Base-by-base conservation (phyloP, 768 basidiomycete species). In the Infundibulicybe gibba region DNA sequence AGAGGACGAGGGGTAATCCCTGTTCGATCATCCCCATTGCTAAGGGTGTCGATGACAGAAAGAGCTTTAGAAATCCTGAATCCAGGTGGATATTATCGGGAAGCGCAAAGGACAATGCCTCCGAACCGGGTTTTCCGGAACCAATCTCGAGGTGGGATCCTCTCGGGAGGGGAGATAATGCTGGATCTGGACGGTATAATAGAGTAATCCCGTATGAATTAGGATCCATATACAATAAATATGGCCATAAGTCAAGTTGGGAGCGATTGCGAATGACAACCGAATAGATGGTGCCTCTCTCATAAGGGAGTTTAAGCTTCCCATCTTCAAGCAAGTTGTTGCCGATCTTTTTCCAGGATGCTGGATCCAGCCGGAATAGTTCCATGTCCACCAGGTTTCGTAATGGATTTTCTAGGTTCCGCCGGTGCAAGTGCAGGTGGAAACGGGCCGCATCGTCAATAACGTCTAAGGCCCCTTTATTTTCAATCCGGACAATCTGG, bases 191-290 rank as follows among this genome's bases (percentile, higher is more conserved):
- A 41, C 75, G 75, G 59, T 80, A 80, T n/a, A 82, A 60, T 46
- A 80, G 67, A 45, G 71, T 75, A 50, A 79, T 78, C 43, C 68
- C 70, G 49, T 81, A 76, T 34, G 68, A 74, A 45, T 69, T 72
- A 2, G 79, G 73, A 54, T 83, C 79, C 77, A 84, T 77, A 57
- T 77, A 81, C 1, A 73, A 72, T 31, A 84, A 67, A 57, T 80
- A 81, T 30, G 82, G 80, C 81, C 81, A 84, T 21, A 84, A 70
- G 56, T 79, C 75, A 47, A 61, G 52, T 51, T 73, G 68, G 1
- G 81, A 71, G 32, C 65, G 58, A 51, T 83, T 83, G 49, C 66
- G 71, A 17, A 84, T 58, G 32, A 73, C 63, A 40, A 82, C 62
- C 32, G 67, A 61, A 49, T 79, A 83, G 15, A 77, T 65, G 39